Percentiles rank a stretch among this genome's conserved stretches.
These are phyloP conservation scores for Orbilia quercus DNA, from an alignment of 2,329 filamentous ascomycete species.

Conservation along the genomic window DNA sequence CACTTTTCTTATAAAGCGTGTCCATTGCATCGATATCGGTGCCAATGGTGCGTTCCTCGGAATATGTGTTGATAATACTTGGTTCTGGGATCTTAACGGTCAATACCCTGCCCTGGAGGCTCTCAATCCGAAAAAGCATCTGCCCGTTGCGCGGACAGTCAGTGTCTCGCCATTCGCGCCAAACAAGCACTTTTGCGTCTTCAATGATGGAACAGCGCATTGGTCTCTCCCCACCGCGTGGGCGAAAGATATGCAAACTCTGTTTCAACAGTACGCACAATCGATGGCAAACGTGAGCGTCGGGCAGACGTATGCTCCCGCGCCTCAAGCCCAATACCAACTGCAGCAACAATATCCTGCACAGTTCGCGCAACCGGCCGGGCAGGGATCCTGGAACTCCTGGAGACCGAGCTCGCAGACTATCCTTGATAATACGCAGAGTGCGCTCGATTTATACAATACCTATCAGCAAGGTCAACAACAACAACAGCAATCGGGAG, in stretches of 20 bases:
- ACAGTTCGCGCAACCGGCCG: background rate
- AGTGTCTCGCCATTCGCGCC: background rate
- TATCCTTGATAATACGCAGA: background rate
- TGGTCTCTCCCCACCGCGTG: background rate
- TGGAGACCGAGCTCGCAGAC: conserved; percentile 1
- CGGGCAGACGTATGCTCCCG: background rate
- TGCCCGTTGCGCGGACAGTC: background rate
- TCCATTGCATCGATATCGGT: no score
- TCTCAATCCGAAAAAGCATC: background rate
- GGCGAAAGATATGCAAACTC: background rate
- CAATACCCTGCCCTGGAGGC: background rate
- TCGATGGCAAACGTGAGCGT: background rate
- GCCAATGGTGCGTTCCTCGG: background rate
- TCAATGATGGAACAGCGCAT: background rate
- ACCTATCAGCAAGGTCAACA: background rate
- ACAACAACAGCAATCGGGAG: background rate
- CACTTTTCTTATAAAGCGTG: no score
- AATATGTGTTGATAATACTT: background rate
- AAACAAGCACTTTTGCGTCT: background rate
- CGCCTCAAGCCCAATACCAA: background rate
- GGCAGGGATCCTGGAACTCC: background rate
- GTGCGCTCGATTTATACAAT: background rate
- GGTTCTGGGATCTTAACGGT: background rate
- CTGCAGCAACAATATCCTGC: background rate
- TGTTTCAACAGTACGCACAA: background rate